Base-by-base conservation (phyloP, 140 eudicot species). In the Senecio squalidus region DNA sequence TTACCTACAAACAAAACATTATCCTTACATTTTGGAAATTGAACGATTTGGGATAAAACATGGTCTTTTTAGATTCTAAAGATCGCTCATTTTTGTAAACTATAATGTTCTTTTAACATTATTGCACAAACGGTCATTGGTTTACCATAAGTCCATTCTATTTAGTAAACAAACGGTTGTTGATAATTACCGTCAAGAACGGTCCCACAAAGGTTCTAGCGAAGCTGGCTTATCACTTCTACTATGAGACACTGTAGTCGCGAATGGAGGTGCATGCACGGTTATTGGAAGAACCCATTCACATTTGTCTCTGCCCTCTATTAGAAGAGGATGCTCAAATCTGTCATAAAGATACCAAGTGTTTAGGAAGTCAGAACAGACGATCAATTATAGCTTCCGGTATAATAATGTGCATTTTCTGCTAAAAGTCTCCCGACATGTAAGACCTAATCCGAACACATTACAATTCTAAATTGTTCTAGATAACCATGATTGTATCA, bases 251-350 rank as follows among this genome's bases (percentile, higher is more conserved):
- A 80, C 66, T 27, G 86, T 59, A n/a, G 89, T 60, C 20, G 77
- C 74, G 40, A 68, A 74, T 11, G 91, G 96, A 67, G 98, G 92
- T 49, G 96, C 98, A 62, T 84, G 93, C 58, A 92, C 96, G 5
- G 89, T 87, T 21, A 92, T 79, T 28, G 98, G 98, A 70, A 92
- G 96, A 62, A 71, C 72, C 98, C 98, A 92, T 78, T 92, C 96
- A 60, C 96, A 92, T 71, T 92, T 92, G 70, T 92, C 98, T 78
- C 98, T 79, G 60, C 95, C 95, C 66, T 92, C 98, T 57, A 87
- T 71, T 61, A 92, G 27, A 77, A 92, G 98, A 21, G 98, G 96
- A 74, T 92, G 98, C 75, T 87, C 98, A 58, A 16, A 84, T 72
- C 98, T 92, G 75, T 38, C 28, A 49, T 3, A 67, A 46, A 58